These are phyloP conservation scores for Neopestalotiopsis clavispora DNA, from an alignment of 2,329 filamentous ascomycete genomes.

Conservation along the genomic window DNA sequence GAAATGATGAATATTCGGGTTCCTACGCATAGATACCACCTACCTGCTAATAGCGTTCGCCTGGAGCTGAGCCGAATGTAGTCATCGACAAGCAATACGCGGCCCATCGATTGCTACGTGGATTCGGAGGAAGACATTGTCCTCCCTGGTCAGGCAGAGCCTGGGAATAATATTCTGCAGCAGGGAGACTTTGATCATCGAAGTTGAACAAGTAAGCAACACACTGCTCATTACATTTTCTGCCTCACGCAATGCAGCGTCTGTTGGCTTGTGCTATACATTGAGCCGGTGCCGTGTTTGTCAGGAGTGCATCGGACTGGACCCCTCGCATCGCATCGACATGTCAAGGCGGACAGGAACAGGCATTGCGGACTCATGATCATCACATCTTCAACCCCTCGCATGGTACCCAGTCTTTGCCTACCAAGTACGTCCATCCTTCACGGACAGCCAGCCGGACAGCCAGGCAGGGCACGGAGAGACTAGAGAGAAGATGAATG, in stretches of 20 bases:
- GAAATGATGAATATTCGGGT: too few species aligned
- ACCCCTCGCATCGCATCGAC: not conserved
- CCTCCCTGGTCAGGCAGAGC: not conserved
- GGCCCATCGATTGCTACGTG: not conserved
- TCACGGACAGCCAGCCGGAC: not conserved
- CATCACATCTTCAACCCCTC: not conserved
- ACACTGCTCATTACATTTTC: not conserved
- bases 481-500: not conserved
- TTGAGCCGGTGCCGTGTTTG: not conserved
- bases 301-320: not conserved
- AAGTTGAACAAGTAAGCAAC: not conserved
- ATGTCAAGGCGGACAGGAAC: slow-evolving; percentile 1
- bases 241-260: not conserved
- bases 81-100: too few species aligned
- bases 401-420: not conserved
- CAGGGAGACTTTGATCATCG: not conserved
- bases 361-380: not conserved
- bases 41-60: too few species aligned
- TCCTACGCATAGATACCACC: too few species aligned
- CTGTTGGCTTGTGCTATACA: not conserved
- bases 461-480: not conserved
- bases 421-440: not conserved
- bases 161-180: not conserved
- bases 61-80: too few species aligned
- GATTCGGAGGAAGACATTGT: not conserved